phyloP scores from a whole-genome alignment of 768 basidiomycete genomes.

The Suillus lakei region DNA sequence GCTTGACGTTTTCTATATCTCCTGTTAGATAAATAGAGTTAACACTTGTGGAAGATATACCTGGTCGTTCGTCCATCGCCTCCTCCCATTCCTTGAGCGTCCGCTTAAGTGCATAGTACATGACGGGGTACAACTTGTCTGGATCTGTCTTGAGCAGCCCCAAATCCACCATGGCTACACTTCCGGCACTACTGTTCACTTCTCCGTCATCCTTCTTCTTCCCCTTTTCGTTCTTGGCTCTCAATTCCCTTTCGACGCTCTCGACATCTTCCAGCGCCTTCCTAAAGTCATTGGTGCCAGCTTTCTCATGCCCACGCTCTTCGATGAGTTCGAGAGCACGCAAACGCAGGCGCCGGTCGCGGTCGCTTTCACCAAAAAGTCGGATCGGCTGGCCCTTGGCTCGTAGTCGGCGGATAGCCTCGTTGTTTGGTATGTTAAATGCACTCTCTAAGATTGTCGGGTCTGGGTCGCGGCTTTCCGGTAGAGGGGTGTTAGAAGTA shows the following conservation, averaged over 20 bases:
- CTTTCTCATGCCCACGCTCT: constrained; percentile 79
- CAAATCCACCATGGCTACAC: constrained; percentile 65
- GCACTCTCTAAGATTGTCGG: constrained; percentile 44
- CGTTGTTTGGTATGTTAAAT: constrained; percentile 94
- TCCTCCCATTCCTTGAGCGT: constrained; percentile 96
- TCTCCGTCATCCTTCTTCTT: constrained; percentile 67
- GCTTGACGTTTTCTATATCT: constrained; percentile 76
- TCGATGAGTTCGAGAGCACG: constrained; percentile 96
- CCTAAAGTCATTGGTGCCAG: constrained; percentile 95
- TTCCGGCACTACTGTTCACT: constrained; percentile 48
- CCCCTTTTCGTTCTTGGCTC: constrained; percentile 60
- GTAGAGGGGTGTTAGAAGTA: constrained; percentile 43
- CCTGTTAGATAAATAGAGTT: not conserved
- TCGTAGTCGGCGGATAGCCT: constrained; percentile 87
- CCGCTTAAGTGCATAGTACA: constrained; percentile 94
- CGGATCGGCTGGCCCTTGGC: constrained; percentile 93
- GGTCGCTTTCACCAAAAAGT: constrained; percentile 94
- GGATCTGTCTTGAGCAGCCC: constrained; percentile 86
- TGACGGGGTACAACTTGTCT: constrained; percentile 94
- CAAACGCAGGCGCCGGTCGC: constrained; percentile 86
- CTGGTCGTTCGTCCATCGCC: constrained; percentile 92
- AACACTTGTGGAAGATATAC: constrained; percentile 44
- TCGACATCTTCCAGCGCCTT: constrained; percentile 88
- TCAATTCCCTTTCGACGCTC: constrained; percentile 69
- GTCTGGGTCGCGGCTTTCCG: constrained; percentile 39